Evolutionary conservation across 441 rosid species (phyloP).

Genomic region (Geranium incanum): DNA sequence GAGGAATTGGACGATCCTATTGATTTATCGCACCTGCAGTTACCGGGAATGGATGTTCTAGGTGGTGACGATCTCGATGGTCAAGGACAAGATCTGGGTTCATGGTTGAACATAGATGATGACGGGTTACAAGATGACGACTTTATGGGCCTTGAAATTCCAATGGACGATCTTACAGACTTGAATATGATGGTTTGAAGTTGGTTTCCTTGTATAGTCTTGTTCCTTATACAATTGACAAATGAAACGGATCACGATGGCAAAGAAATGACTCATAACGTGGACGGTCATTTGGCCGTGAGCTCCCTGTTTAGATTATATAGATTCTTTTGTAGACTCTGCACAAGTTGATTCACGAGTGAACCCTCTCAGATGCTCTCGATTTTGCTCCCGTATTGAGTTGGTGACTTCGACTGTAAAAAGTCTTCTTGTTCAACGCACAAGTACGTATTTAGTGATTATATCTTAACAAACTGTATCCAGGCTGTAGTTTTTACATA

Average conservation of each 20-base stretch:
- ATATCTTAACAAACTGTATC: conserved; percentile 44
- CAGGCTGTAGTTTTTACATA: conserved; percentile 43
- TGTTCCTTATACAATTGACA: conserved; percentile 76
- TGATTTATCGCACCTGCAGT: conserved; percentile 59
- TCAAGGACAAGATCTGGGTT: conserved; percentile 75
- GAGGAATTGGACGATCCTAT: conserved; percentile 64
- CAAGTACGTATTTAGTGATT: conserved; percentile 47
- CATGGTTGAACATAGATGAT: conserved; percentile 95
- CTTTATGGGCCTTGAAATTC: conserved; percentile 93
- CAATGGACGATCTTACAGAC: conserved; percentile 98
- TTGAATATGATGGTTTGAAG: conserved; percentile 93
- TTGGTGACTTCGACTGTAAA: conserved; percentile 55
- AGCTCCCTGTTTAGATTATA: conserved; percentile 32
- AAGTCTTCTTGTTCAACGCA: conserved; percentile 36
- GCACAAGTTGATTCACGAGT: conserved; percentile 42
- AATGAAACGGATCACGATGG: conserved; percentile 35
- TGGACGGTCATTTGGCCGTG: conserved; percentile 44
- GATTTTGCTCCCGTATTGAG: conserved; percentile 56
- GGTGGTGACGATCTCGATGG: conserved; percentile 42
- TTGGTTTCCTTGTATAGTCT: conserved; percentile 65
- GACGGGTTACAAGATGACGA: conserved; percentile 83
- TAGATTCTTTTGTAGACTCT: conserved; percentile 63
- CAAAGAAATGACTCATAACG: conserved; percentile 49
- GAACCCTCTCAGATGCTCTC: conserved; percentile 38
- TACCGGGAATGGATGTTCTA: conserved; percentile 59